Percentiles rank a stretch among this genome's conserved stretches.
Conservation (phyloP, 1,284 basidiomycete species). For the Ustilago sp. region DNA sequence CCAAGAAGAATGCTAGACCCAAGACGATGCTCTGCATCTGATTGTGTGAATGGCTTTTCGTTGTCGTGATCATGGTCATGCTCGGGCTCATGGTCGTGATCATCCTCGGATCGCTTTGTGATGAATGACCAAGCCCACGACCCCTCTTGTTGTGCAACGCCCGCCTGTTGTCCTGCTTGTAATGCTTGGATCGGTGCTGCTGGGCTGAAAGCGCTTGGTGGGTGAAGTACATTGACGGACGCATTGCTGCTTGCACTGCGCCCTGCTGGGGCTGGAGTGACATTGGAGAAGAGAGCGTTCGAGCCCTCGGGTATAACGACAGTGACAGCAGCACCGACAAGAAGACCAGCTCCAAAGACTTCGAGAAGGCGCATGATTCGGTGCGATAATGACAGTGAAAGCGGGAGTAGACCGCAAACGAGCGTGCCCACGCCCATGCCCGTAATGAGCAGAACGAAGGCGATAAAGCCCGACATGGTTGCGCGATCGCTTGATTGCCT, state of each 20-base stretch:
- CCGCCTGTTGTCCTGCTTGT: background rate
- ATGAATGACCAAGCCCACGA: slow-evolving; percentile 47
- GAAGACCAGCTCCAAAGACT: slow-evolving; percentile 64
- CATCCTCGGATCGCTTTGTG: slow-evolving; percentile 25
- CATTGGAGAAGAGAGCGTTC: slow-evolving; percentile 36
- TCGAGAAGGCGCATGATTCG: slow-evolving; percentile 60
- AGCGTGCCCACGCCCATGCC: slow-evolving; percentile 64
- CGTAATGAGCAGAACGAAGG: slow-evolving; percentile 33
- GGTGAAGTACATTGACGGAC: slow-evolving; percentile 16
- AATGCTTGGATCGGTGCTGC: slow-evolving; percentile 3
- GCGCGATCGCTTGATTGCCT: background rate
- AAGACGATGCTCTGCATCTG: slow-evolving; percentile 52
- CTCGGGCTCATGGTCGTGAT: slow-evolving; percentile 8
- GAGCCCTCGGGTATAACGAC: slow-evolving; percentile 67
- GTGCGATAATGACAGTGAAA: slow-evolving; percentile 59
- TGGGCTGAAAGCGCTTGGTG: slow-evolving; percentile 9
- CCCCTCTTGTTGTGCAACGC: background rate
- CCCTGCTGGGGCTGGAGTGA: slow-evolving; percentile 18
- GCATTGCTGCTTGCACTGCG: background rate
- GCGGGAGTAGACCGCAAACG: slow-evolving; percentile 58
- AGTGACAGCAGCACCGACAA: slow-evolving; percentile 65
- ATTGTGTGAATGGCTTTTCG: slow-evolving; percentile 19
- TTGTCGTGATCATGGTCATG: slow-evolving; percentile 10
- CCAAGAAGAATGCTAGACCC: slow-evolving; percentile 61
- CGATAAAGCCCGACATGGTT: slow-evolving; percentile 40